Evolutionary conservation across 2,329 filamentous ascomycete genomes (phyloP).

Genomic region (Pseudogymnoascus sp.): DNA sequence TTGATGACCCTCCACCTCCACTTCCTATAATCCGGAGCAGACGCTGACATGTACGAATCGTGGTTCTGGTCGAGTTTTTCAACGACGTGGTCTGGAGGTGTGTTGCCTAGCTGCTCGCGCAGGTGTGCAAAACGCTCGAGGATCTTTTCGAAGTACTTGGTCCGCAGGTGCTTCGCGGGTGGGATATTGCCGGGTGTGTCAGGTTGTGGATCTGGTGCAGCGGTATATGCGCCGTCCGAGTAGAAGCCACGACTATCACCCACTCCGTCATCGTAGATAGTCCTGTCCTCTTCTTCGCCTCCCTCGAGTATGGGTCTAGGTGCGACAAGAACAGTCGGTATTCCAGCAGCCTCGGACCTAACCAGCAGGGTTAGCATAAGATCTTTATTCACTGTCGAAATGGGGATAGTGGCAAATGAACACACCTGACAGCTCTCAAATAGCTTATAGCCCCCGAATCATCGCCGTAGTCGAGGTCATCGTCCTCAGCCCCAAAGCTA

Average conservation of each 20-base stretch:
- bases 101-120: constrained; percentile 51
- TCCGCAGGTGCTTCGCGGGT: not conserved
- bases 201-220: constrained; percentile 37
- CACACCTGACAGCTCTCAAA: constrained; percentile 63
- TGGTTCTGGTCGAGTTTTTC: constrained; percentile 43
- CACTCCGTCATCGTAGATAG: constrained; percentile 41
- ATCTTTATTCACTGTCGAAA: constrained; percentile 11
- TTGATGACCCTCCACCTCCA: constrained; percentile 48
- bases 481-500: constrained; percentile 24
- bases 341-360: constrained; percentile 67
- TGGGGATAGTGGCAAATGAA: constrained; percentile 9
- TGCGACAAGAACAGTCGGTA: constrained; percentile 65
- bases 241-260: constrained; percentile 60
- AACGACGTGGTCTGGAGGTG: constrained; percentile 46
- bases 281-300: constrained; percentile 31
- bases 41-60: constrained; percentile 46
- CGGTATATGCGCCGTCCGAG: constrained; percentile 72
- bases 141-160: constrained; percentile 58
- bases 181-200: not conserved
- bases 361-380: constrained; percentile 32
- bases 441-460: constrained; percentile 58
- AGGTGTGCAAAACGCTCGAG: constrained; percentile 58
- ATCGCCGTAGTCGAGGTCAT: constrained; percentile 60
- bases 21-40: constrained; percentile 39
- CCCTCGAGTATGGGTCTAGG: constrained; percentile 37